A percentile compares a stretch with the other conserved stretches of the same genome.
These are phyloP conservation scores for Tolypocladium tropicale DNA, from an alignment of 2,329 filamentous ascomycete genomes.

Conservation along the genomic window DNA sequence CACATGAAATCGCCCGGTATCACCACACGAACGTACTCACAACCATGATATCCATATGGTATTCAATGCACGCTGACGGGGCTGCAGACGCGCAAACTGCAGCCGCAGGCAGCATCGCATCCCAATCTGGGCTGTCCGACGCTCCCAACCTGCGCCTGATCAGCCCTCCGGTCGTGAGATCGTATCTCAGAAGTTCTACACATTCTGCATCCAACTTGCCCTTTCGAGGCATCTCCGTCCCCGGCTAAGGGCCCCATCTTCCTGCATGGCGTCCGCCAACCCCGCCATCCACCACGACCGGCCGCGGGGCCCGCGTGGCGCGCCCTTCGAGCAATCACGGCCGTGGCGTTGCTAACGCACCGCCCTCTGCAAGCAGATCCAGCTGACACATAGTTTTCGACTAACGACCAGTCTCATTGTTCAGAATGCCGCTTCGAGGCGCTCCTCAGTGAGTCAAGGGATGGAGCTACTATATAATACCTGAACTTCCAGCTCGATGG, in stretches of 20 bases:
- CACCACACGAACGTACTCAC: no score
- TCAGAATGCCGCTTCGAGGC: not conserved
- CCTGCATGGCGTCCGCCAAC: not conserved
- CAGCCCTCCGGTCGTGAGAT: not conserved
- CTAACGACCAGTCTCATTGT: not conserved
- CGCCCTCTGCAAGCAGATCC: not conserved
- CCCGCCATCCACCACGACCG: not conserved
- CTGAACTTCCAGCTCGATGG: not conserved
- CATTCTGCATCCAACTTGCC: not conserved
- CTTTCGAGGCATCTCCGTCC: not conserved
- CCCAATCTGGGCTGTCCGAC: not conserved
- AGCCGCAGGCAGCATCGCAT: not conserved
- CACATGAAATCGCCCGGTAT: no score
- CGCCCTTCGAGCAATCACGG: not conserved
- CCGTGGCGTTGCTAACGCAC: not conserved
- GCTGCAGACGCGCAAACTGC: not conserved
- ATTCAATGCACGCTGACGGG: not conserved
- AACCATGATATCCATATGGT: no score
- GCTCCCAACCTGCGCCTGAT: not conserved
- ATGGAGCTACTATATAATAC: not conserved
- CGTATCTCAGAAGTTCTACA: not conserved
- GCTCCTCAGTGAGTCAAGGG: not conserved
- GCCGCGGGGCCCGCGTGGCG: not conserved
- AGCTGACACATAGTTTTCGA: not conserved
- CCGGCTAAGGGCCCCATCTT: not conserved